Percentiles rank a stretch among this genome's conserved stretches.
phyloP scores from a whole-genome alignment of 768 basidiomycete genomes.

The Suillus subluteus region DNA sequence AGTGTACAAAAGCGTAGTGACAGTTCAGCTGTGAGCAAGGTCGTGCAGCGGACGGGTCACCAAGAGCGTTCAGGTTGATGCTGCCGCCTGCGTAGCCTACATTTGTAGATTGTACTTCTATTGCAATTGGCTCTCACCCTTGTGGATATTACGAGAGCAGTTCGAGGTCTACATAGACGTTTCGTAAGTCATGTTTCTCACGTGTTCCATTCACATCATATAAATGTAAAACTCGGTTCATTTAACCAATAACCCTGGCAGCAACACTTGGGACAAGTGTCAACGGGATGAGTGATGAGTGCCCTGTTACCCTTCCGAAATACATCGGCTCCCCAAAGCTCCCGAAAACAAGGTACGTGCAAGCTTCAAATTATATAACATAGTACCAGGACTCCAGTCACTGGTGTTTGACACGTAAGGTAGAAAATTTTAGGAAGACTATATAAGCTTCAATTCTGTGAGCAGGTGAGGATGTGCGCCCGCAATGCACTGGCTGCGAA shows the following conservation, averaged over 20 bases:
- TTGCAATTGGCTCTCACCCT: neutral
- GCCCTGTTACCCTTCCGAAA: too few relatives aligned
- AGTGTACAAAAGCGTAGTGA: conserved; percentile 49
- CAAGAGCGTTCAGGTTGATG: neutral
- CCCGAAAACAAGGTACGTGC: too few relatives aligned
- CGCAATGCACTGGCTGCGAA: too few relatives aligned
- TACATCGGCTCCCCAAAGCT: too few relatives aligned
- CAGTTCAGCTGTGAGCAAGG: conserved; percentile 22
- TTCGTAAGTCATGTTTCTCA: neutral
- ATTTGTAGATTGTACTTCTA: neutral
- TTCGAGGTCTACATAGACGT: neutral
- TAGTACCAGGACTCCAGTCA: too few relatives aligned
- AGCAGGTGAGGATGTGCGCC: too few relatives aligned
- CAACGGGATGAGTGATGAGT: too few relatives aligned
- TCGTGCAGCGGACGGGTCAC: conserved; percentile 15
- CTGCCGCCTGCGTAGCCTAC: neutral
- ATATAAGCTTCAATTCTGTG: too few relatives aligned
- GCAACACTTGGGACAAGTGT: neutral
- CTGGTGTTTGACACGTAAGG: too few relatives aligned
- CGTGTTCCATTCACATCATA: neutral
- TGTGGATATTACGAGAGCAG: neutral
- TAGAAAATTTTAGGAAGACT: too few relatives aligned
- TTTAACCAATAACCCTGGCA: neutral
- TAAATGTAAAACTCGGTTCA: neutral
- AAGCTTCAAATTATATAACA: too few relatives aligned